Evolutionary conservation across 129 eudicot genomes (phyloP), one percentile per base, ranked within the genome.

Genomic region (Pulicaria dysenterica): DNA sequence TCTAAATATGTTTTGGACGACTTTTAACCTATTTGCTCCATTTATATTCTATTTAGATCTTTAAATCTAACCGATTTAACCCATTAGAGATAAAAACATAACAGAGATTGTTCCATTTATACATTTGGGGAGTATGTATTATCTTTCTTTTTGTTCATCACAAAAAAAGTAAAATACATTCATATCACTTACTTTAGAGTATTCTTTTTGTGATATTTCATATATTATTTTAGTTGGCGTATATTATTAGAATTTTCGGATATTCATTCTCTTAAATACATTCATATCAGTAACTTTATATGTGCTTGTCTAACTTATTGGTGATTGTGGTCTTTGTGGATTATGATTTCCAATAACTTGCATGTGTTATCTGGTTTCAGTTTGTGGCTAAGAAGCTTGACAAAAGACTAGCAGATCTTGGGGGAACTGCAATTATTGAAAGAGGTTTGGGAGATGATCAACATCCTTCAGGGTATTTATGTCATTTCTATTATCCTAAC

Each of bases 401-500:
- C 75, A 94, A 88, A 88, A 76, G 98, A 67, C 93, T 94, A 50
- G 76, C 81, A 24, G 89, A 88, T 84, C 96, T 94, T 65, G 98
- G 98, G 41, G 96, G 92, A 74, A 72, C 36, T 10, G 38, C 96
- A 5, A 74, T 94, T 47, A 48, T 87, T 73, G 96, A 90, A 77
- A 94, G 81, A 94, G 96, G 96, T 64, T 84, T 94, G 65, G 98
- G 98, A 72, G 98, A 94, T 74, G 98, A 94, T 81, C 96, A 94
- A 88, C 98, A 94, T 78, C 92, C 95, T 82, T 90, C 98, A 76
- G 96, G 96, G 98, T 93, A 89, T 54, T 17, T 57, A 38, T 41
- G 34, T 48, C 63, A 31, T 14, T 73, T 60, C 48, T 39, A 16
- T 19, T 65, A 31, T 55, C 61, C 55, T 43, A 48, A 60, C 53